Percentiles rank a stretch among this genome's conserved stretches.
Evolutionary conservation across 2,329 filamentous ascomycete species (phyloP).

Genomic region (Pseudocercospora cruenta): DNA sequence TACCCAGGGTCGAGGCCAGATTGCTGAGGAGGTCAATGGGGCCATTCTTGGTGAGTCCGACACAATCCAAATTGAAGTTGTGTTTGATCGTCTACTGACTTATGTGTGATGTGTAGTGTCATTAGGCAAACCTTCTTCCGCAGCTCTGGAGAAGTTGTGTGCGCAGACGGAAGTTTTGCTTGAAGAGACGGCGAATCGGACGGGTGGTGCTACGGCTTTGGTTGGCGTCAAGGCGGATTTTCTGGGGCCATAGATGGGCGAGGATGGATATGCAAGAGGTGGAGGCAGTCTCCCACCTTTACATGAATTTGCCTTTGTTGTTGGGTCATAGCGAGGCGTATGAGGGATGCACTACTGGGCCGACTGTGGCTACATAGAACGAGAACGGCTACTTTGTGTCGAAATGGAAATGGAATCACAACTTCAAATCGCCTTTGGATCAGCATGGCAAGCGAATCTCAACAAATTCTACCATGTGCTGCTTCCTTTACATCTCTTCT

Average conservation of each 20-base stretch:
- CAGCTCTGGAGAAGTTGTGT: conserved; percentile 81
- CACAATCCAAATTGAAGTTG: too few relatives aligned
- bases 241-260: conserved; percentile 19
- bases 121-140: conserved; percentile 83
- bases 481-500: too few relatives aligned
- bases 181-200: conserved; percentile 70
- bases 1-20: conserved; percentile 69
- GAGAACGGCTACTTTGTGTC: too few relatives aligned
- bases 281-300: background rate
- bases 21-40: conserved; percentile 92
- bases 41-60: conserved; percentile 93
- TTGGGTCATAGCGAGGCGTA: background rate
- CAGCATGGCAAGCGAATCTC: too few relatives aligned
- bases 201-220: conserved; percentile 71
- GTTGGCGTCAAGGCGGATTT: conserved; percentile 67
- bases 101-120: conserved; percentile 63
- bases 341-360: too few relatives aligned
- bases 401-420: too few relatives aligned
- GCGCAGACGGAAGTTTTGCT: conserved; percentile 85
- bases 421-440: too few relatives aligned
- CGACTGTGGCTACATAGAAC: too few relatives aligned
- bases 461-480: too few relatives aligned
- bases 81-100: too few relatives aligned
- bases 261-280: background rate
- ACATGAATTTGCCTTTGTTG: background rate